Evolutionary conservation across 2,329 filamentous ascomycete genomes (phyloP), one percentile per base, ranked within the genome.

Genomic region (Trichophyton rubrum): DNA sequence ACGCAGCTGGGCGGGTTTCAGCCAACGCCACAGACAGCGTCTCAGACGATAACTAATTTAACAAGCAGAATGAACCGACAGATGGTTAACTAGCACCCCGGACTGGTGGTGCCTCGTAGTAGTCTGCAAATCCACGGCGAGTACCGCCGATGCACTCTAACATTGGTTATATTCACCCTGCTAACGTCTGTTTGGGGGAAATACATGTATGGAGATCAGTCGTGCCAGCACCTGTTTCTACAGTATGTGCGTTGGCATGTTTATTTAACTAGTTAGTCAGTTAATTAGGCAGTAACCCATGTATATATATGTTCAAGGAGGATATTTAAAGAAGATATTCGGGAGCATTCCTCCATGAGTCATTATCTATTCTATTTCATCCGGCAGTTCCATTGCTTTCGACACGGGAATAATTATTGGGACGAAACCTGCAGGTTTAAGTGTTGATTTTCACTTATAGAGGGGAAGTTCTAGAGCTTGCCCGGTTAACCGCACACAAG

Each of bases 181-280:
- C 51, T 55, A 27, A 30, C 51, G 15, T 35, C 24, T 27, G 51
- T 27, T 51, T 22, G 45, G 3, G 45, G 45, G 45, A 51, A 51
- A 4, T 5, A 51, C 20, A 22, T 38, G 51, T 55, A 35, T 15
- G 51, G 51, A 55, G 27, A 55, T n/a, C 51, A 55, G 22, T 55
- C 51, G 51, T 55, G 51, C 51, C 51, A 55, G 20, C 51, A 55
- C 51, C 51, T n/a, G 22, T 33, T 33, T 20, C 30, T 30, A 55
- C 33, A n/a, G n/a, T 15, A 27, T 53, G 51, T 55, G 51, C 15
- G 51, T 55, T 55, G 51, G 51, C 51, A 55, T 55, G 51, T 35
- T 55, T 55, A 38, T 3, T 33, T 38, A 6, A 13, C 33, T 27
- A 38, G 30, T 55, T 27, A 38, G 22, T 3, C 11, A 38, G 9